Evolutionary conservation across 345 rosid genomes (phyloP).

Genomic region (thale cress (Arabidopsis thaliana)): TAIR10.1 NC_003075.7:13744501-13745000

Average conservation of each 20-base stretch:
- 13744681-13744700: slow-evolving; percentile 60
- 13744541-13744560: slow-evolving; percentile 40
- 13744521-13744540: slow-evolving; percentile 85
- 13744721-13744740: slow-evolving; percentile 54
- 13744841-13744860: slow-evolving; percentile 11
- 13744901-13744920: slow-evolving; percentile 54
- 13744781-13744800: slow-evolving; percentile 72
- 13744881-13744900: slow-evolving; percentile 58
- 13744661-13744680: slow-evolving; percentile 58
- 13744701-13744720: slow-evolving; percentile 63
- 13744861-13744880: neutral
- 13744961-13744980: slow-evolving; percentile 62
- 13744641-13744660: slow-evolving; percentile 67
- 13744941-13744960: slow-evolving; percentile 65
- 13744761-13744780: slow-evolving; percentile 59
- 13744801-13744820: slow-evolving; percentile 47
- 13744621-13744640: slow-evolving; percentile 92
- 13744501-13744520: slow-evolving; percentile 84
- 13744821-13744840: slow-evolving; percentile 21
- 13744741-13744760: slow-evolving; percentile 69
- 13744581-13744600: slow-evolving; percentile 27
- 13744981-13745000: slow-evolving; percentile 64
- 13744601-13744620: slow-evolving; percentile 85
- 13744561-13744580: slow-evolving; percentile 1
- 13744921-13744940: slow-evolving; percentile 58